Conservation (phyloP, 208 protist genomes). For the Wallacemonas sp. region DNA sequence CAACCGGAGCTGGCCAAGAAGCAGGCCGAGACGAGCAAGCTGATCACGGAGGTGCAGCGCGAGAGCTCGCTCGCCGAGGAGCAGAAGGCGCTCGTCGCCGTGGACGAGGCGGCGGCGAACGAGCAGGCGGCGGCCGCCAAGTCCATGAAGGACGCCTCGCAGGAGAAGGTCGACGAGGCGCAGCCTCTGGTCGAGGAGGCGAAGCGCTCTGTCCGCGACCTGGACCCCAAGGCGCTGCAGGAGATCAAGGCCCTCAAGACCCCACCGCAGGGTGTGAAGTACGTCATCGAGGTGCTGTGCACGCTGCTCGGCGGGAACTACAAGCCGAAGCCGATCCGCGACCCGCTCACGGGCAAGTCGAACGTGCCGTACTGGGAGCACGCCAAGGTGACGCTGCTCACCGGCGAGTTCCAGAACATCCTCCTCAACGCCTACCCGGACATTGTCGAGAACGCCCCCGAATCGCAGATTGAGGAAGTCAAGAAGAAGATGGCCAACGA, state of each 20-base stretch:
- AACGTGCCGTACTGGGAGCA: constrained; percentile 94
- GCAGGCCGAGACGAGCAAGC: constrained; percentile 87
- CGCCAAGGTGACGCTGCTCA: constrained; percentile 84
- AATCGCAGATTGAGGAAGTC: constrained; percentile 93
- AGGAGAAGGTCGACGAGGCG: constrained; percentile 95
- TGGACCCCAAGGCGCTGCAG: constrained; percentile 94
- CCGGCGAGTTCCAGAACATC: constrained; percentile 89
- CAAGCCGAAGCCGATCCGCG: constrained; percentile 85
- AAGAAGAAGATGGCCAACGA: constrained; percentile 93
- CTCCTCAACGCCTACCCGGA: constrained; percentile 82
- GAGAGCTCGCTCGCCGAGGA: constrained; percentile 89
- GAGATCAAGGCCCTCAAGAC: constrained; percentile 96
- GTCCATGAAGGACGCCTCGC: constrained; percentile 95
- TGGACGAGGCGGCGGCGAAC: constrained; percentile 92
- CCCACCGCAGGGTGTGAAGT: constrained; percentile 96
- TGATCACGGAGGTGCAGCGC: constrained; percentile 84
- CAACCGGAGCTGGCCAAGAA: constrained; percentile 91
- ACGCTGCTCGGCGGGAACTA: constrained; percentile 86
- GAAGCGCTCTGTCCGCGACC: constrained; percentile 88
- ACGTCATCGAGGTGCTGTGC: constrained; percentile 92
- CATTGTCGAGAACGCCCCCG: constrained; percentile 88
- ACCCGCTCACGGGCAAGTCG: constrained; percentile 85
- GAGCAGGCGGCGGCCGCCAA: constrained; percentile 90
- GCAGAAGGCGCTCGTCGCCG: constrained; percentile 80
- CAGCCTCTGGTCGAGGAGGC: constrained; percentile 95